These are phyloP conservation scores for Cladorrhinum sp. DNA, from an alignment of 2,329 filamentous ascomycete species.

Conservation along the genomic window DNA sequence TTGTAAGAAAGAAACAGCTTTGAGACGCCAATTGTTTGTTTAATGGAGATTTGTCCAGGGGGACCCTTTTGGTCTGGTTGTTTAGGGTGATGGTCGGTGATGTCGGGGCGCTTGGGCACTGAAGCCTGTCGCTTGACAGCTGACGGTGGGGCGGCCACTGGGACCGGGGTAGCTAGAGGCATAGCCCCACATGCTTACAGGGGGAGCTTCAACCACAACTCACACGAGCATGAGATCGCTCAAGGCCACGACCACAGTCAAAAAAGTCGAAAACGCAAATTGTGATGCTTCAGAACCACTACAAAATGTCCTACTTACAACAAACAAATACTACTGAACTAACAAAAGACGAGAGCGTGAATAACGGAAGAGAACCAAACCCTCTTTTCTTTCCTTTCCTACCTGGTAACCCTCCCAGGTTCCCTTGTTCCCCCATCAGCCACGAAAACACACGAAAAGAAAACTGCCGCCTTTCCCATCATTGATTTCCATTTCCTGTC, in stretches of 20 bases:
- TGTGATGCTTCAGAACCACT: not conserved
- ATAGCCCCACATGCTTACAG: not conserved
- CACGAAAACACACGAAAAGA: no score
- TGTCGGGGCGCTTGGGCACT: slow-evolving; percentile 7
- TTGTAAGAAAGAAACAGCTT: not conserved
- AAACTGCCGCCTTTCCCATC: no score
- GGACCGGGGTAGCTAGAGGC: slow-evolving; percentile 4
- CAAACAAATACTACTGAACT: not conserved
- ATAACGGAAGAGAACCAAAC: not conserved
- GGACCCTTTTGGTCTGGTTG: not conserved
- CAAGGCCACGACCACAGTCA: not conserved
- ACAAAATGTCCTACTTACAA: not conserved
- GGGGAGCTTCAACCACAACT: slow-evolving; percentile 25
- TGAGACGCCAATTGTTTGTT: slow-evolving; percentile 4
- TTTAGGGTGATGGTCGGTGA: slow-evolving; percentile 6
- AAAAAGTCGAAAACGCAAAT: no score
- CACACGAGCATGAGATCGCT: no score
- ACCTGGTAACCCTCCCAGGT: no score
- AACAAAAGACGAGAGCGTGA: not conserved
- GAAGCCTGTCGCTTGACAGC: slow-evolving; percentile 4
- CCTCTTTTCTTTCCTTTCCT: not conserved
- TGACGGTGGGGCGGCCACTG: slow-evolving; percentile 6
- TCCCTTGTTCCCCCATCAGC: no score
- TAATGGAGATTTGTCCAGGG: not conserved
- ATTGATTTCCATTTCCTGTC: no score